Conservation (phyloP, 2,329 filamentous ascomycete genomes). For the Endocalyx cinctus region DNA sequence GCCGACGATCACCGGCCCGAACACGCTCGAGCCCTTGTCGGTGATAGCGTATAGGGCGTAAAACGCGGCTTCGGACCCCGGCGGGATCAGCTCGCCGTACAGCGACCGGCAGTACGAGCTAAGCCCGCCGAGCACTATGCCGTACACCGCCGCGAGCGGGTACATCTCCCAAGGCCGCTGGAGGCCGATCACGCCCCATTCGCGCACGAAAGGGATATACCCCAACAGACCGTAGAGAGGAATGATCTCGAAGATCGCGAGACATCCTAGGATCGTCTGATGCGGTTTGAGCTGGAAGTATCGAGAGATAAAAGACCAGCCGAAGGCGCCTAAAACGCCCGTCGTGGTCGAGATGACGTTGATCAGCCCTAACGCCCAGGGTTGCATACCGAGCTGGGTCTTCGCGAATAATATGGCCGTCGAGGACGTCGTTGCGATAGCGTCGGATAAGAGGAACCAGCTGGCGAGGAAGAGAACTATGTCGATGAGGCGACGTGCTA, state of each 20-base stretch:
- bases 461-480: slow-evolving; percentile 75
- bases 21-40: slow-evolving; percentile 91
- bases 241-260: slow-evolving; percentile 85
- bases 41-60: slow-evolving; percentile 97
- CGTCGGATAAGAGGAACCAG: slow-evolving; percentile 94
- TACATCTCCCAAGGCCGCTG: slow-evolving; percentile 98
- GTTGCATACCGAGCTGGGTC: slow-evolving; percentile 83
- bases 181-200: slow-evolving; percentile 74
- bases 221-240: slow-evolving; percentile 87
- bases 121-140: slow-evolving; percentile 88
- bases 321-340: slow-evolving; percentile 83
- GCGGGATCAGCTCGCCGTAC: slow-evolving; percentile 89
- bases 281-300: slow-evolving; percentile 66
- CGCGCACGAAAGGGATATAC: slow-evolving; percentile 74
- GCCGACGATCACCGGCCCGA: slow-evolving; percentile 91
- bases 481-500: slow-evolving; percentile 68
- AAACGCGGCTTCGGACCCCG: slow-evolving; percentile 91
- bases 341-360: slow-evolving; percentile 84
- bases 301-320: slow-evolving; percentile 77
- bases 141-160: slow-evolving; percentile 82
- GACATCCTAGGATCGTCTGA: slow-evolving; percentile 89
- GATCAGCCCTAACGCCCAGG: slow-evolving; percentile 84
- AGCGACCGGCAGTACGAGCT: slow-evolving; percentile 88
- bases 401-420: slow-evolving; percentile 96
- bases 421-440: slow-evolving; percentile 88